Base-by-base conservation (phyloP, 306 rosid genomes). In the Medicago ruthenica region DNA sequence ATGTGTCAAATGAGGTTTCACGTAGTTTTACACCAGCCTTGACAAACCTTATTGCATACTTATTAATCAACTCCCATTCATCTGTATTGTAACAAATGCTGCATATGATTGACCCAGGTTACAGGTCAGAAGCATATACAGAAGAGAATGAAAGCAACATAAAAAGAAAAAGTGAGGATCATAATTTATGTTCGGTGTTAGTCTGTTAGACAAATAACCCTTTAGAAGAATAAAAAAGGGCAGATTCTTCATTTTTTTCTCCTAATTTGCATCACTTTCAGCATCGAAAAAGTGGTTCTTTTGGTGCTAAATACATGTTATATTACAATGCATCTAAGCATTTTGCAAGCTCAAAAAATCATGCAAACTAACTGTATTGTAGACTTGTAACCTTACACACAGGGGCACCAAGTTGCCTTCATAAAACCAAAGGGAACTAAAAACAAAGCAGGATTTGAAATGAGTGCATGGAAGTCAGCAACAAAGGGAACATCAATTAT, bases 11-110 rank as follows among this genome's bases (percentile, higher is more conserved):
- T 34, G 99, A 76, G 71, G 89, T 86, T 80, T 81, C 87, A 5
- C 99, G 91, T 60, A 92, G 77, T 81, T 90, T 90, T 81, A 95
- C 89, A 27, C 93, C 96, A 80, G 90, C 92, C 82, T 31, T 77
- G 65, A 92, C 83, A 83, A 90, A 95, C 83, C 82, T 82, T 75
- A 81, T 86, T 34, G 88, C 87, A 85, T 90, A 95, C 83, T 90
- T 95, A 45, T 84, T 76, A 68, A 92, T 84, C 89, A 92, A 79
- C 76, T 80, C 79, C 98, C 97, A 89, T 21, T 85, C 75, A 76
- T 89, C 91, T 11, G 84, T 80, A 63, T 92, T 84, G 84, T 80
- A 87, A 83, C 97, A 92, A 74, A 92, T 89, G 87, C 99, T 95
- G 92, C 89, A 83, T 83, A 79, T 70, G 71, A 67, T 72, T 81